phyloP scores from a whole-genome alignment of 2,329 filamentous ascomycete genomes.

The Fusarium phyllophilum region DNA sequence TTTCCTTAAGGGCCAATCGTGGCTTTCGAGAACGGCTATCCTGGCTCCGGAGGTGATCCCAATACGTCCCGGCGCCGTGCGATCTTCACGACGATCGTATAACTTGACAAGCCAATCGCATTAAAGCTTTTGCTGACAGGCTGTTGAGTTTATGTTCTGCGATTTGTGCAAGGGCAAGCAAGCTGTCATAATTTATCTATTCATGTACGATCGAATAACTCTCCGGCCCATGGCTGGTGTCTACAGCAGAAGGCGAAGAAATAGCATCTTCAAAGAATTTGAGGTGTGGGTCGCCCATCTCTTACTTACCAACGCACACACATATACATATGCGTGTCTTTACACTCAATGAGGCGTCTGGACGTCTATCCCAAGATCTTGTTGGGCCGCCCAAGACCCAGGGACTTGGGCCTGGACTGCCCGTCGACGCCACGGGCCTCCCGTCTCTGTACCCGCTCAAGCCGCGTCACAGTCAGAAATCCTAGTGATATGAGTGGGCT shows the following conservation, averaged over 20 bases:
- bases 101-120: conserved; percentile 50
- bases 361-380: conserved; percentile 10
- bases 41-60: conserved; percentile 37
- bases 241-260: not conserved
- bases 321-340: conserved; percentile 6
- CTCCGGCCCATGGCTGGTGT: conserved; percentile 6
- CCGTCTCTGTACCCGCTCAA: conserved; percentile 42
- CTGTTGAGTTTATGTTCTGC: conserved; percentile 9
- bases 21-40: conserved; percentile 23
- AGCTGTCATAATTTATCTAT: conserved; percentile 10
- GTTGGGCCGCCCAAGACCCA: conserved; percentile 33
- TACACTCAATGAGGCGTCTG: conserved; percentile 23
- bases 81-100: conserved; percentile 45
- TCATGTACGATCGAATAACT: conserved; percentile 5
- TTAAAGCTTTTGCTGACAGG: conserved; percentile 42
- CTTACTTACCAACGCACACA: not conserved
- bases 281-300: not conserved
- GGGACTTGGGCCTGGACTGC: conserved; percentile 43
- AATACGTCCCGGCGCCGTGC: conserved; percentile 42
- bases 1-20: conserved; percentile 33
- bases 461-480: conserved; percentile 36
- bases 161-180: conserved; percentile 10
- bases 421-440: conserved; percentile 40
- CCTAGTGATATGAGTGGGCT: conserved; percentile 19
- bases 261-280: not conserved